These are phyloP conservation scores for Suillus sp. DNA, from an alignment of 768 basidiomycete genomes.

Conservation along the genomic window DNA sequence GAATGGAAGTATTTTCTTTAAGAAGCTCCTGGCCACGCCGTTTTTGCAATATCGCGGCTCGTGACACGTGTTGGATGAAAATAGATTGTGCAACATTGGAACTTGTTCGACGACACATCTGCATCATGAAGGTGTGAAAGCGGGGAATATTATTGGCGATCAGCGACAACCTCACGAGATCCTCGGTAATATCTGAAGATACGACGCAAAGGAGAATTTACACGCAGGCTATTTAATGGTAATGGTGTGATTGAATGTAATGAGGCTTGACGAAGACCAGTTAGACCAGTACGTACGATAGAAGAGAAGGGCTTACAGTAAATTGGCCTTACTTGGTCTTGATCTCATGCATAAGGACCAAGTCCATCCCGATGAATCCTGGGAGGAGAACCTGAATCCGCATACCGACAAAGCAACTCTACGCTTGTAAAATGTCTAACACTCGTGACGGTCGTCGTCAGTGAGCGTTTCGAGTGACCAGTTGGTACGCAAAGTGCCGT, in stretches of 20 bases:
- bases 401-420: background rate
- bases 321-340: background rate
- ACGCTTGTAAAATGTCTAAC: background rate
- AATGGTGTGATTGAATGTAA: background rate
- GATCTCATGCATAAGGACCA: background rate
- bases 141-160: conserved; percentile 2
- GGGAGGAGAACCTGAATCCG: background rate
- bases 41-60: background rate
- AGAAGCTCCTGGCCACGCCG: background rate
- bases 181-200: background rate
- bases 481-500: conserved; percentile 5
- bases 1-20: background rate
- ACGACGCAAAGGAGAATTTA: background rate
- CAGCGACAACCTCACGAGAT: background rate
- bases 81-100: background rate
- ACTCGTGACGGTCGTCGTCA: background rate
- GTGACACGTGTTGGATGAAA: background rate
- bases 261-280: background rate
- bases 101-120: background rate
- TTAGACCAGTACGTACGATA: background rate
- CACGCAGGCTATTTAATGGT: background rate
- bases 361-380: background rate
- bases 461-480: no score
- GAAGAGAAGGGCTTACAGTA: background rate
- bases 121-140: conserved; percentile 7